Evolutionary conservation across 345 rosid genomes (phyloP).

Genomic region (Linum tenue): DNA sequence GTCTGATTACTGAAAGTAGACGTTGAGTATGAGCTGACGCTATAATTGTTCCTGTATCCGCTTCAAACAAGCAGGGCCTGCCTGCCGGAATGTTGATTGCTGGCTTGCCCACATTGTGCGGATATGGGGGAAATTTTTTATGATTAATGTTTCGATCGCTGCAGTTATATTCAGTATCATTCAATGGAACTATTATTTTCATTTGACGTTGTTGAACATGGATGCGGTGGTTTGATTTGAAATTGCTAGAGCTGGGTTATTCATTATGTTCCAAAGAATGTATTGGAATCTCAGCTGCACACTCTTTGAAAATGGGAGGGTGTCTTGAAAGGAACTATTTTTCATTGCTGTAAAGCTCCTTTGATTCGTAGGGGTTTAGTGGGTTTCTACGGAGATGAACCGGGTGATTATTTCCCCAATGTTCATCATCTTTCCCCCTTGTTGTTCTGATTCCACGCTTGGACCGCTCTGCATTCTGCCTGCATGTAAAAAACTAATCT

Average conservation of each 20-base stretch:
- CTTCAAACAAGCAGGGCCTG: too few relatives aligned
- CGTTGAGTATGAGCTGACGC: background rate
- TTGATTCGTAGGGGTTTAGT: too few relatives aligned
- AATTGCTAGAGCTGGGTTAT: too few relatives aligned
- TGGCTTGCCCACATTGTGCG: background rate
- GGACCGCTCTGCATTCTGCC: background rate
- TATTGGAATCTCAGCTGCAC: background rate
- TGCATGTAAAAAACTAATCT: background rate
- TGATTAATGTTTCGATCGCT: background rate
- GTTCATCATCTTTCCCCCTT: background rate
- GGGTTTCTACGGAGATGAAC: background rate
- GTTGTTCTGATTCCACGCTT: background rate
- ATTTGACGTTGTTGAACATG: too few relatives aligned
- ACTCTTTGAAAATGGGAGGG: background rate
- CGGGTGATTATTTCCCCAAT: background rate
- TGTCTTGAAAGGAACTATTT: too few relatives aligned
- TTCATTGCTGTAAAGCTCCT: background rate
- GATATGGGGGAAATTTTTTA: conserved; percentile 6
- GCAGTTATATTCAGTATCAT: background rate
- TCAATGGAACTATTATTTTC: too few relatives aligned
- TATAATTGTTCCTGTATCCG: background rate
- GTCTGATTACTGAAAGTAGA: background rate
- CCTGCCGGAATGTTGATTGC: too few relatives aligned
- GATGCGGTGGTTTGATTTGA: too few relatives aligned
- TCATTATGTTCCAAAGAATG: too few relatives aligned